A percentile compares a stretch with the other conserved stretches of the same genome.
Conservation (phyloP, 352 stramenopile species). For the Pythium graminicola region DNA sequence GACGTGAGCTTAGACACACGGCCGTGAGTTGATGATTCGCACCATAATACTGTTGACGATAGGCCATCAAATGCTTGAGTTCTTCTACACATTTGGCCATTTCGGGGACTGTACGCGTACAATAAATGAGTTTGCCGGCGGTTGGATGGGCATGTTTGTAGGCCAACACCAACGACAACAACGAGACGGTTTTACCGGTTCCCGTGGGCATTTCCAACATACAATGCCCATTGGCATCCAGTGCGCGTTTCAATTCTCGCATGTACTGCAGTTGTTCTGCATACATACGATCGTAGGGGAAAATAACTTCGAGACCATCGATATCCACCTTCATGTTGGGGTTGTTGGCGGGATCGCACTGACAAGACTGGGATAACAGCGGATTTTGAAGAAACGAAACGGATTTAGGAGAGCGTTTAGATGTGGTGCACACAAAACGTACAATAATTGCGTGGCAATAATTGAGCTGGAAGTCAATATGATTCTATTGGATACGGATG, state of each 20-base stretch:
- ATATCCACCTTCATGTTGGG: constrained; percentile 91
- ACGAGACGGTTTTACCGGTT: constrained; percentile 97
- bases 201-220: constrained; percentile 99
- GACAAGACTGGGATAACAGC: too few relatives aligned
- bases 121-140: constrained; percentile 98
- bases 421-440: too few relatives aligned
- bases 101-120: constrained; percentile 98
- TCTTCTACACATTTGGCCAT: constrained; percentile 99
- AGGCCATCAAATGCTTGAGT: constrained; percentile 92
- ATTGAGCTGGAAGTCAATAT: too few relatives aligned
- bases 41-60: constrained; percentile 61
- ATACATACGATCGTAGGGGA: constrained; percentile 97
- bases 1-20: constrained; percentile 87
- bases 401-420: too few relatives aligned
- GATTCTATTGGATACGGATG: too few relatives aligned
- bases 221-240: constrained; percentile 96
- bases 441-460: too few relatives aligned
- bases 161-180: constrained; percentile 95
- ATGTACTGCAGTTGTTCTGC: constrained; percentile 99
- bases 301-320: constrained; percentile 97
- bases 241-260: constrained; percentile 95
- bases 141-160: constrained; percentile 93
- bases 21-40: constrained; percentile 64
- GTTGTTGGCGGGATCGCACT: too few relatives aligned
- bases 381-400: too few relatives aligned